Base-by-base conservation (phyloP, 225 moss, liverwort and hornwort species). In the Pleurozium schreberi region DNA sequence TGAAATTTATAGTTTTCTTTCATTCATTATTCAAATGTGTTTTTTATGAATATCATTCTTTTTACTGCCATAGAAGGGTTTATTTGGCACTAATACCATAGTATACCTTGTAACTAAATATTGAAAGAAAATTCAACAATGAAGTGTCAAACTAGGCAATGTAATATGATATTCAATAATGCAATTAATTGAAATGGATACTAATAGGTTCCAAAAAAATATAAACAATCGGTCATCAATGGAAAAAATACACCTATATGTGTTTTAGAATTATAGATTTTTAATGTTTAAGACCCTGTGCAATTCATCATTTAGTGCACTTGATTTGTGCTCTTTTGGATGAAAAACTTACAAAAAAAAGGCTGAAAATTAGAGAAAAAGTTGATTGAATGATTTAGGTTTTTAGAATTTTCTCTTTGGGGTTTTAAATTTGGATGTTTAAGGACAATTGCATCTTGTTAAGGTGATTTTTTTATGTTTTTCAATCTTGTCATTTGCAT, bases 351-450 rank as follows among this genome's bases (percentile, higher is more conserved):
- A 22, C 2, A 1, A 42, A 55, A 75, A 75, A 77, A 23, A 25
- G 8, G 0, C 0, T 77, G 8, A 53, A 36, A 50, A 53, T 1
- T 5, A 36, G 2, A 14, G 0, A 38, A 77, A 1, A 53, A 55
- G 1, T 22, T 23, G 3, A 7, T 38, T 38, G 9, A 9, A 55
- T 55, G 15, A 4, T n/a, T 78, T 57, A 17, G 4, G 3, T 0
- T 38, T 38, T 4, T 77, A 76, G 8, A 52, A 38, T 52, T 52
- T 76, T 0, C 30, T 14, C 1, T 22, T 36, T 13, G 9, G 3
- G 2, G 2, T 52, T 36, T 23, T 11, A 77, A 12, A 36, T 36
- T 53, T 53, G 6, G 4, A 18, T 0, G 0, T 30, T 73, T 6
- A 30, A 28, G 10, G 18, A 9, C 23, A 21, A 5, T 22, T 76